Evolutionary conservation across 1,284 basidiomycete species (phyloP).

Genomic region (Ganoderma boninense): DNA sequence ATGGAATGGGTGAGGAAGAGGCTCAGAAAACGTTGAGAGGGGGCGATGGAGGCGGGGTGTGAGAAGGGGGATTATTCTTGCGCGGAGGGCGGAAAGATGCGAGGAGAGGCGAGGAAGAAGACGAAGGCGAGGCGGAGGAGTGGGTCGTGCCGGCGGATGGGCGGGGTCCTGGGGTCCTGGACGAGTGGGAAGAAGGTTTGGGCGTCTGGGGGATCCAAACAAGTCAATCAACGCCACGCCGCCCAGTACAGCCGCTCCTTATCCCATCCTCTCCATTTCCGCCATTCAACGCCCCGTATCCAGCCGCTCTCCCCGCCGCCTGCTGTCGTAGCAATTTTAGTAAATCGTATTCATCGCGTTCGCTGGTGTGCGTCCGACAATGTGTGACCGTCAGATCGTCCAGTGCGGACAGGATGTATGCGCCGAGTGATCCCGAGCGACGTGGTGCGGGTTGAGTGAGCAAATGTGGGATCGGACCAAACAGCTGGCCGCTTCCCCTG

Average conservation of each 20-base stretch:
- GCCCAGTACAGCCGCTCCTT: slow-evolving; percentile 33
- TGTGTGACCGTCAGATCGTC: background rate
- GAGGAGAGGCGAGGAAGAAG: slow-evolving; percentile 12
- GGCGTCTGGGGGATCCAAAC: slow-evolving; percentile 38
- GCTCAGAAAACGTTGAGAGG: slow-evolving; percentile 11
- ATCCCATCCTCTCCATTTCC: slow-evolving; percentile 34
- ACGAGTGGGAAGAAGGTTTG: slow-evolving; percentile 43
- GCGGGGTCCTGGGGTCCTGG: slow-evolving; percentile 37
- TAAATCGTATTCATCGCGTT: background rate
- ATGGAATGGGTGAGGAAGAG: slow-evolving; percentile 12
- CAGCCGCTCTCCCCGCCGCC: slow-evolving; percentile 6
- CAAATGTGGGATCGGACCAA: slow-evolving; percentile 42
- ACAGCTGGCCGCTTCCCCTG: slow-evolving; percentile 42
- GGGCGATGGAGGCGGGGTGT: slow-evolving; percentile 13
- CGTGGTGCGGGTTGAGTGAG: slow-evolving; percentile 28
- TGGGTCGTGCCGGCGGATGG: background rate
- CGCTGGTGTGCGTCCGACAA: background rate
- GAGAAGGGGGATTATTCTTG: background rate
- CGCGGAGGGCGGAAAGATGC: slow-evolving; percentile 16
- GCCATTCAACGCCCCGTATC: slow-evolving; percentile 33
- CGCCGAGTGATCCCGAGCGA: slow-evolving; percentile 28
- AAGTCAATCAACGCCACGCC: slow-evolving; percentile 44
- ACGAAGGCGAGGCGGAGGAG: slow-evolving; percentile 2
- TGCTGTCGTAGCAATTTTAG: slow-evolving; percentile 14
- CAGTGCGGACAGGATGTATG: slow-evolving; percentile 18